Evolutionary conservation across 352 stramenopile species (phyloP).

Genomic region (Peronospora tabacina): DNA sequence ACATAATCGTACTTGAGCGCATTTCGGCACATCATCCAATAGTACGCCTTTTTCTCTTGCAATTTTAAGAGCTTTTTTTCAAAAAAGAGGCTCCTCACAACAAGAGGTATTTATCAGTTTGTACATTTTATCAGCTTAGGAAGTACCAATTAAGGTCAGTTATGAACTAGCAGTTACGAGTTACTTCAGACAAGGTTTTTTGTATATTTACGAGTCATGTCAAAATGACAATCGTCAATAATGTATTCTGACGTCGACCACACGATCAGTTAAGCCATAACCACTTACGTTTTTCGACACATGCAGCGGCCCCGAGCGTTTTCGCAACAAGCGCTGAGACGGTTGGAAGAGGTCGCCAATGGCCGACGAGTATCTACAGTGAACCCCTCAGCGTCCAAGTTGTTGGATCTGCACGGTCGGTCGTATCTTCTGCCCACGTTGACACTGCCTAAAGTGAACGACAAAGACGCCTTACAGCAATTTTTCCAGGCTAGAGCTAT

Average conservation of each 20-base stretch:
- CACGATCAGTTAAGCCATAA: neutral
- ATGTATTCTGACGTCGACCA: neutral
- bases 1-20: constrained; percentile 1
- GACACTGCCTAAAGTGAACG: constrained; percentile 35
- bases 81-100: too few species aligned
- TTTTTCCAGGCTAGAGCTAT: constrained; percentile 38
- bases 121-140: too few species aligned
- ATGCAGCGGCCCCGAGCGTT: constrained; percentile 47
- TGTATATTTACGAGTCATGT: too few species aligned
- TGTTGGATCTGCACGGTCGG: constrained; percentile 48
- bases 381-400: constrained; percentile 18
- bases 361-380: constrained; percentile 30
- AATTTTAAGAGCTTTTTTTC: too few species aligned
- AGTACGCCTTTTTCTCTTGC: too few species aligned
- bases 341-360: constrained; percentile 32
- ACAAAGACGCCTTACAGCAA: constrained; percentile 26
- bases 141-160: too few species aligned
- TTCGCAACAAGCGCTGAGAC: constrained; percentile 52
- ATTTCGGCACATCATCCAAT: neutral
- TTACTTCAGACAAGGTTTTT: too few species aligned
- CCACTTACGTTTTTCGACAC: neutral
- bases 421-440: constrained; percentile 71
- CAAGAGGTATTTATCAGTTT: too few species aligned
- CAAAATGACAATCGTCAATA: too few species aligned
- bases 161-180: too few species aligned